Evolutionary conservation across 257 asterid species (phyloP), one percentile per base, ranked within the genome.

Genomic region (Nicotiana tabacum): DNA sequence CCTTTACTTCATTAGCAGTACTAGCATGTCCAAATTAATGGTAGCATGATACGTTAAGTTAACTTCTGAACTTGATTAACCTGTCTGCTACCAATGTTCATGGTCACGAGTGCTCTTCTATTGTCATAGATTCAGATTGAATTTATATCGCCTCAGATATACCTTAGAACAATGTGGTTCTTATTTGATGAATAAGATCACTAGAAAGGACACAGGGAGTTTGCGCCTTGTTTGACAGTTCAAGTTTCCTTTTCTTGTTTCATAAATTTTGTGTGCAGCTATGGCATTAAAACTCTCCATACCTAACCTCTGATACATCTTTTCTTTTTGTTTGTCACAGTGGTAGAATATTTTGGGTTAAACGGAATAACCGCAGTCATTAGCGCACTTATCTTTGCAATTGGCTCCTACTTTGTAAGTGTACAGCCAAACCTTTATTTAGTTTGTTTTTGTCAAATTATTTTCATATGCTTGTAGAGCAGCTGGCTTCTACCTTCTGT

Each of bases 401-500:
- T 87, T 51, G 96, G 97, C 61, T 87, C 89, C 55, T 95, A 93
- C 83, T 87, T 95, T 43, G 98, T 95, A 90, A 92, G 97, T 85
- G 61, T 77, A 81, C 68, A 16, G 2, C 81, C 35, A 3, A 11
- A 48, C 18, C 21, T 81, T 69, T 5, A 33, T 15, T 46, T 5
- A 65, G 62, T 74, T 64, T 37, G 17, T 51, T 74, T 1, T 72
- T 48, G 29, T 72, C 37, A 12, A 66, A 0, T 21, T 27, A 46
- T 58, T 21, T 79, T 61, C 58, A 5, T 17, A 21, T 24, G 69
- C 79, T 77, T 77, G 62, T 15, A 48, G 62, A 13, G 43, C 62
- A 74, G 62, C 62, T 0, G 79, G 27, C 27, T 74, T 48, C 0
- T 24, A 13, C 80, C 24, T 46, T 3, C 24, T 74, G 24, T 51